Conservation (phyloP, 208 protist species). For the Strigomonas culicis region DNA sequence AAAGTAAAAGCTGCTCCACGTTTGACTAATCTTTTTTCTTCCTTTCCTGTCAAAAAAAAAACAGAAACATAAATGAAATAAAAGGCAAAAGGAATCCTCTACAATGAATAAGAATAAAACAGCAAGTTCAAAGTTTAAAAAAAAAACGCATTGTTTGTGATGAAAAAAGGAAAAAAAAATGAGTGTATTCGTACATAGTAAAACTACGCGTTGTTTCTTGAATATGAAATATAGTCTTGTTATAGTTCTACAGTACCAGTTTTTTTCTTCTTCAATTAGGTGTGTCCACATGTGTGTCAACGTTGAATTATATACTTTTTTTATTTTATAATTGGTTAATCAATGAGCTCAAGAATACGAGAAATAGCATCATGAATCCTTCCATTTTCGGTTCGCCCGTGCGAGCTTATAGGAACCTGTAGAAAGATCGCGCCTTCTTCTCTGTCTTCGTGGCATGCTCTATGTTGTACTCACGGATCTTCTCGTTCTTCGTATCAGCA, state of each 20-base stretch:
- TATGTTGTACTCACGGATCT: constrained; percentile 33
- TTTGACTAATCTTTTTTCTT: background rate
- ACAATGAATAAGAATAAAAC: background rate
- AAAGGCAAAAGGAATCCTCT: background rate
- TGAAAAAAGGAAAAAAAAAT: background rate
- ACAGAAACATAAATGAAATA: background rate
- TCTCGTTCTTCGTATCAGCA: constrained; percentile 51
- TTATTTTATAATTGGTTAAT: background rate
- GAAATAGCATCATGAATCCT: too few species aligned
- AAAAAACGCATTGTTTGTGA: background rate
- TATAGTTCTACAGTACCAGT: background rate
- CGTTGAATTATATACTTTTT: background rate
- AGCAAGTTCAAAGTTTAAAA: background rate
- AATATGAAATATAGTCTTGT: background rate
- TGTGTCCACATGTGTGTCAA: background rate
- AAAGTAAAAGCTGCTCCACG: background rate
- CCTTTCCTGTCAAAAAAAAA: background rate
- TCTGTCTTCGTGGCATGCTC: background rate
- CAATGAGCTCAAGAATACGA: background rate
- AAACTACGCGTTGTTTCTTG: background rate
- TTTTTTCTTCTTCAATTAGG: constrained; percentile 1
- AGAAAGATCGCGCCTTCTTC: too few species aligned
- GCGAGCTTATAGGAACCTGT: too few species aligned
- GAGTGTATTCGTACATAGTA: background rate
- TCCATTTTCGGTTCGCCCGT: too few species aligned